These are phyloP conservation scores for Pestalotiopsis sp. DNA, from an alignment of 2,329 filamentous ascomycete genomes.

Conservation along the genomic window DNA sequence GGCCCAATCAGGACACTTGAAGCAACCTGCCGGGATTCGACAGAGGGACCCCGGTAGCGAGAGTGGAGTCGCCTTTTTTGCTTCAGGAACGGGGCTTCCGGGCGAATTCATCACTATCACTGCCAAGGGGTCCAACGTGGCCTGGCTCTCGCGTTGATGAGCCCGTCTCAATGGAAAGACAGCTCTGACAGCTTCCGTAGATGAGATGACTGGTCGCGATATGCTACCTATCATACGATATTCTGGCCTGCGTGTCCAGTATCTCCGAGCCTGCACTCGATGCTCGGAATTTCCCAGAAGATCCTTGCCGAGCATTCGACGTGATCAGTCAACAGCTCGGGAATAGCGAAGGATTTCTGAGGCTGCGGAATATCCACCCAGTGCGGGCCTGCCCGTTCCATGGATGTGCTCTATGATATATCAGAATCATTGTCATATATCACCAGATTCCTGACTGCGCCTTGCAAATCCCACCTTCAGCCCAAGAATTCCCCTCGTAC, in stretches of 20 bases:
- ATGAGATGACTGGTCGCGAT: not conserved
- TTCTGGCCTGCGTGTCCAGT: not conserved
- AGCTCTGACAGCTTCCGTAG: constrained; percentile 6
- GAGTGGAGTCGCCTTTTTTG: not conserved
- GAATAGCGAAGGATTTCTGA: not conserved
- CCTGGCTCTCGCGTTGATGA: not conserved
- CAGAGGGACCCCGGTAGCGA: not conserved
- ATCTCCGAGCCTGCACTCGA: not conserved
- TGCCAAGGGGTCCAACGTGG: not conserved
- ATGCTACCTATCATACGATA: not conserved
- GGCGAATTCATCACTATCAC: not conserved
- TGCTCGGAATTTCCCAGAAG: not conserved
- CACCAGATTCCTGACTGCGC: not conserved
- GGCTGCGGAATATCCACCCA: not conserved
- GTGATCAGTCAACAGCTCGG: not conserved
- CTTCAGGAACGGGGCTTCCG: not conserved
- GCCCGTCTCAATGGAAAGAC: not conserved
- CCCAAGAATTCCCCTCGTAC: not conserved
- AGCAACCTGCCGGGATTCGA: constrained; percentile 10
- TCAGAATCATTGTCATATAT: not conserved
- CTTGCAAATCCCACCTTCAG: not conserved
- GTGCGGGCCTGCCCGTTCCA: not conserved
- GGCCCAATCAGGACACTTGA: constrained; percentile 4
- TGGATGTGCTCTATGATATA: not conserved
- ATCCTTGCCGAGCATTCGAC: not conserved